Percentiles rank a stretch among this genome's conserved stretches.
phyloP scores from a whole-genome alignment of 2,329 filamentous ascomycete genomes.

The Colletotrichum horii region DNA sequence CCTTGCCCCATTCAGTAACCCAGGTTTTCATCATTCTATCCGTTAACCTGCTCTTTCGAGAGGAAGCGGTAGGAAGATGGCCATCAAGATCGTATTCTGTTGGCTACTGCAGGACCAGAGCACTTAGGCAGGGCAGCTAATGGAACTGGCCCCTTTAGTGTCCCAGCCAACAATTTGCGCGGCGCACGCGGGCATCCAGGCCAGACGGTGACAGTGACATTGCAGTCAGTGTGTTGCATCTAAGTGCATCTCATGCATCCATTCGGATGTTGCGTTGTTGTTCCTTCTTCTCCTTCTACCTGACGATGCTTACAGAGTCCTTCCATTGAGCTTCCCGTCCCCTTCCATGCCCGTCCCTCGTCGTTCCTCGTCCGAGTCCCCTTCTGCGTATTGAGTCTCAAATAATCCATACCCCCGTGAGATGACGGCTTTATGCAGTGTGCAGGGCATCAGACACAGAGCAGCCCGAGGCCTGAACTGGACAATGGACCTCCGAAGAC shows the following conservation, averaged over 20 bases:
- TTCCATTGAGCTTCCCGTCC: not conserved
- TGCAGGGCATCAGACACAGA: not conserved
- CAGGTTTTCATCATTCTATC: too few relatives aligned
- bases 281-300: not conserved
- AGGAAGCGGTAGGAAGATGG: too few relatives aligned
- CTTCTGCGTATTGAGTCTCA: not conserved
- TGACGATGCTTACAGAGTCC: not conserved
- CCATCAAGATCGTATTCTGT: too few relatives aligned
- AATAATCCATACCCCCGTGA: not conserved
- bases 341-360: not conserved
- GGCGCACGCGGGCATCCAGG: conserved; percentile 1
- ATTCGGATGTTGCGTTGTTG: not conserved
- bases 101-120: not conserved
- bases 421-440: not conserved
- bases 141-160: conserved; percentile 16
- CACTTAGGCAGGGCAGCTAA: not conserved
- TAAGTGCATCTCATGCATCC: not conserved
- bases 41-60: too few relatives aligned
- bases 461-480: not conserved
- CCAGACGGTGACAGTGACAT: not conserved
- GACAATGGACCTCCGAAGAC: not conserved
- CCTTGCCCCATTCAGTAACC: too few relatives aligned
- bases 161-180: conserved; percentile 17
- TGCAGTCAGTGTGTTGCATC: not conserved
- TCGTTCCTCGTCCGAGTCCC: not conserved